Conservation (phyloP, 441 rosid genomes). For the Cnidoscolus chayamansa region DNA sequence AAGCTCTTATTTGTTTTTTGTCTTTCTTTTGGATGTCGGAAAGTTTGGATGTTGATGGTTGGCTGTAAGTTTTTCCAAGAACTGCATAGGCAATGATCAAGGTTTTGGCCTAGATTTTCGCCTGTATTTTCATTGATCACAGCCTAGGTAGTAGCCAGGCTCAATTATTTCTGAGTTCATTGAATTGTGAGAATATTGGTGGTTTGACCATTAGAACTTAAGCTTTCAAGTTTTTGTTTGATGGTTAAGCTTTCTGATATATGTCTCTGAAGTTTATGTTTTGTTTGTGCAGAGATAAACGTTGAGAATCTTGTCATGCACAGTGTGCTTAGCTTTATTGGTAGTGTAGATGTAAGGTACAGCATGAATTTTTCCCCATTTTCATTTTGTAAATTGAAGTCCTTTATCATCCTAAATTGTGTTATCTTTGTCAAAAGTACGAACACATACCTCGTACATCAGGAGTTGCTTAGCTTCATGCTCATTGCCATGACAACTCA, state of each 20-base stretch:
- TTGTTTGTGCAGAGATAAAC: conserved; percentile 60
- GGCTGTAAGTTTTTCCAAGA: background rate
- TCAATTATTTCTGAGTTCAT: background rate
- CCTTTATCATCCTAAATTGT: conserved; percentile 29
- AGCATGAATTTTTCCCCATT: conserved; percentile 11
- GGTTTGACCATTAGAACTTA: background rate
- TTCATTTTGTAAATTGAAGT: conserved; percentile 9
- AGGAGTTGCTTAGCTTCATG: conserved; percentile 89
- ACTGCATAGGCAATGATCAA: background rate
- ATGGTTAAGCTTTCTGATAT: background rate
- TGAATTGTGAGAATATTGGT: background rate
- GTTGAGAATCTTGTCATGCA: conserved; percentile 73
- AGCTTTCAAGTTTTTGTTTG: background rate
- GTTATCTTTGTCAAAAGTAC: conserved; percentile 54
- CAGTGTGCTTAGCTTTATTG: conserved; percentile 68
- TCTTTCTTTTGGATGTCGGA: background rate
- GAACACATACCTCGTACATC: conserved; percentile 69
- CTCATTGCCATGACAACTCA: conserved; percentile 89
- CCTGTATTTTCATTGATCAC: background rate
- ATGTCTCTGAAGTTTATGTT: conserved; percentile 25
- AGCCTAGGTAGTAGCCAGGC: background rate
- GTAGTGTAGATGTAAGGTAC: conserved; percentile 81
- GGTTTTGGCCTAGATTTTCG: background rate
- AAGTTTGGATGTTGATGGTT: background rate
- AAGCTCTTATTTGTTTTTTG: background rate